These are phyloP conservation scores for Corymbia maculata DNA, from an alignment of 345 rosid species.

Conservation along the genomic window DNA sequence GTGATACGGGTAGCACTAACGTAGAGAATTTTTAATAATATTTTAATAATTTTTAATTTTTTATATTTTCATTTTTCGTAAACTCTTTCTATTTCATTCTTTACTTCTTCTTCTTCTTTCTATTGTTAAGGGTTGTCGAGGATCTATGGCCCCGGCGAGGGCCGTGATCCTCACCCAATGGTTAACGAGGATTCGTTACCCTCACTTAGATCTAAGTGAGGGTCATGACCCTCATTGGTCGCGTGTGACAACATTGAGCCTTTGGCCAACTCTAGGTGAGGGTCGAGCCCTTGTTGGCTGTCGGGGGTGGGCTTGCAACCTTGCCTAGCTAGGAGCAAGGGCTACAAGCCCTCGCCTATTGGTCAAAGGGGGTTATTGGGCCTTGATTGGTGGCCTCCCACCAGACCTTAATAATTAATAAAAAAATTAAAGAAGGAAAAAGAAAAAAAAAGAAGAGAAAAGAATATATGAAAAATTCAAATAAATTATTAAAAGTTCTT, in stretches of 20 bases:
- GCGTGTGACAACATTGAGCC: background rate
- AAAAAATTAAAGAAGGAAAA: too few relatives aligned
- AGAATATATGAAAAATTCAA: too few relatives aligned
- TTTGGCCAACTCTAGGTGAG: background rate
- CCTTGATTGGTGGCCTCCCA: too few relatives aligned
- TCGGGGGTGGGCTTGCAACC: background rate
- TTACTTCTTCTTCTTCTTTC: too few relatives aligned
- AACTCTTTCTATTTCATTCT: too few relatives aligned
- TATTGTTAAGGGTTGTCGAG: background rate
- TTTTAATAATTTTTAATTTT: too few relatives aligned
- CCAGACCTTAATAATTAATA: too few relatives aligned
- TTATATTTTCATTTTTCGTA: too few relatives aligned
- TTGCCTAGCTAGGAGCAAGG: background rate
- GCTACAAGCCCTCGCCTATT: accelerated
- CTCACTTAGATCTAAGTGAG: background rate
- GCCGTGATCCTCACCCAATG: background rate
- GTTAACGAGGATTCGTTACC: accelerated
- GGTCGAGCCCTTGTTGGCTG: background rate
- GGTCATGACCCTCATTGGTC: background rate
- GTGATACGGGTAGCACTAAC: background rate
- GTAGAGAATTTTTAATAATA: too few relatives aligned
- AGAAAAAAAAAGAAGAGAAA: too few relatives aligned
- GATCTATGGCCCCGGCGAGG: background rate
- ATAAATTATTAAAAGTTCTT: background rate
- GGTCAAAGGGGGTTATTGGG: background rate